These are phyloP conservation scores for Suillus cothurnatus DNA, from an alignment of 768 basidiomycete species.

Conservation along the genomic window DNA sequence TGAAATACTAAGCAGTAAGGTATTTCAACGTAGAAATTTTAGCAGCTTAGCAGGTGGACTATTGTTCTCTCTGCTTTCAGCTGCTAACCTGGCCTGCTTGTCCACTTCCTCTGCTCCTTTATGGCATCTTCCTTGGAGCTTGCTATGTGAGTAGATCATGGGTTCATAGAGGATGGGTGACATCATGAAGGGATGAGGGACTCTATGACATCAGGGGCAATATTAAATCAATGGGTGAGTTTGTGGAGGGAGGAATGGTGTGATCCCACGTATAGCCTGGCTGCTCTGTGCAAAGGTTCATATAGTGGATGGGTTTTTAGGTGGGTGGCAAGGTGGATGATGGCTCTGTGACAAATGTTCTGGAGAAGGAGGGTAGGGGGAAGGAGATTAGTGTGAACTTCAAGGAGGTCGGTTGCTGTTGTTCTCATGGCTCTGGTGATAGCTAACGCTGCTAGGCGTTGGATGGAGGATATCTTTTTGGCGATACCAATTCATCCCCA, in stretches of 20 bases:
- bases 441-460: fast-evolving
- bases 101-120: background rate
- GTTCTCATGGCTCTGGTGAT: background rate
- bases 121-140: background rate
- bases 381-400: background rate
- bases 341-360: background rate
- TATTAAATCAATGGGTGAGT: background rate
- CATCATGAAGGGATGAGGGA: background rate
- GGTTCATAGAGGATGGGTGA: background rate
- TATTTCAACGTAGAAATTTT: background rate
- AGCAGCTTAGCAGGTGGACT: background rate
- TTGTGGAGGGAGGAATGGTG: background rate
- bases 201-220: background rate
- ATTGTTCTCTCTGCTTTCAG: background rate
- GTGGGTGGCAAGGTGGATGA: background rate
- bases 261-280: fast-evolving
- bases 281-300: background rate
- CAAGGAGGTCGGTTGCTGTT: fast-evolving
- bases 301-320: background rate
- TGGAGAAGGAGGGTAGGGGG: background rate
- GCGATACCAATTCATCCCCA: background rate
- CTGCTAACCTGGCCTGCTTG: background rate
- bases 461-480: fast-evolving
- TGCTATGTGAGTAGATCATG: background rate
- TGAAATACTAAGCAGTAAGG: background rate